A percentile compares a stretch with the other conserved stretches of the same genome.
Evolutionary conservation across 306 rosid species (phyloP).

Genomic region (Oemleria cerasiformis): DNA sequence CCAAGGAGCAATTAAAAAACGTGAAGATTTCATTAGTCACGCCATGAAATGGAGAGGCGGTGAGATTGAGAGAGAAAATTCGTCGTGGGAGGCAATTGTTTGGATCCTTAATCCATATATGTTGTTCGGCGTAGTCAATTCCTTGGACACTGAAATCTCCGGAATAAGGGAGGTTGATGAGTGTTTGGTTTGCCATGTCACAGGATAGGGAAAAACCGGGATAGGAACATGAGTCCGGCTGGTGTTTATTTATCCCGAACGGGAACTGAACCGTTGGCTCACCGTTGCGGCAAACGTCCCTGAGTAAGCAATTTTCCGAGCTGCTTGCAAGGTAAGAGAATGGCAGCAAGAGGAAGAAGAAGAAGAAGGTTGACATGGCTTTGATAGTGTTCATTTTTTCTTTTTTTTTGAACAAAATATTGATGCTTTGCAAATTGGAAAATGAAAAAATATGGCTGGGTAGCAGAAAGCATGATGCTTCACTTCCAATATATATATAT

Average conservation of each 20-base stretch:
- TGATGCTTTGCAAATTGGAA: neutral
- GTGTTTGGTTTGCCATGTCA: conserved; percentile 32
- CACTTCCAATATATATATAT: neutral
- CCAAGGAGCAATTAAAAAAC: conserved; percentile 67
- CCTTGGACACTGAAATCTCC: conserved; percentile 40
- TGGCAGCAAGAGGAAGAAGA: conserved; percentile 27
- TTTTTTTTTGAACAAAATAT: conserved; percentile 9
- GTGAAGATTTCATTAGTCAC: conserved; percentile 36
- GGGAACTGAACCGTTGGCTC: conserved; percentile 56
- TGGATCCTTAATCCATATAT: conserved; percentile 69
- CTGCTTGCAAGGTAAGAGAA: conserved; percentile 15
- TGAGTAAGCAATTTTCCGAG: conserved; percentile 40
- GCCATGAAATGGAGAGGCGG: conserved; percentile 47
- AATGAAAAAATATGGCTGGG: neutral
- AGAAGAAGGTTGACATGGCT: conserved; percentile 1
- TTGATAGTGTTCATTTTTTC: conserved; percentile 39
- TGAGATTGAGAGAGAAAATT: conserved; percentile 49
- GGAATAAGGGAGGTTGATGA: conserved; percentile 44
- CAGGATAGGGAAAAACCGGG: conserved; percentile 58
- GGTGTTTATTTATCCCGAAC: conserved; percentile 33
- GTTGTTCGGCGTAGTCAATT: conserved; percentile 57
- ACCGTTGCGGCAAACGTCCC: conserved; percentile 26
- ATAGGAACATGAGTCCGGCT: conserved; percentile 45
- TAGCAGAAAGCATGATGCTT: neutral
- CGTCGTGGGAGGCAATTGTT: conserved; percentile 54